Evolutionary conservation across 139 green algal genomes (phyloP), one percentile per base, ranked within the genome.

Genomic region (Haematococcus lacustris): DNA sequence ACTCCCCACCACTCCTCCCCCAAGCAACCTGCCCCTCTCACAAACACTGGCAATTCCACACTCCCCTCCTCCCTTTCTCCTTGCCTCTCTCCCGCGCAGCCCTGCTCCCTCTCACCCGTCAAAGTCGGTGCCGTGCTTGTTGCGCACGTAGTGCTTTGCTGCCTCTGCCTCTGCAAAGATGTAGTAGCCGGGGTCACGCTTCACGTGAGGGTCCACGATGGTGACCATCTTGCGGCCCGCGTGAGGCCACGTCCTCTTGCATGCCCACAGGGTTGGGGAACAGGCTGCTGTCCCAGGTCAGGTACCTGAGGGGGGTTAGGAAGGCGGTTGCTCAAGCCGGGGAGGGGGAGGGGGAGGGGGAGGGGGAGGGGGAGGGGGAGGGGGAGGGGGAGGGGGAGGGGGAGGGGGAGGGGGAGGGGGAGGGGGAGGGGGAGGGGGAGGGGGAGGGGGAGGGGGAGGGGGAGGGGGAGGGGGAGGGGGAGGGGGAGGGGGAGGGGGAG

Each of bases 141-240:
- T 89, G 63, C 91, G 91, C 13, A 98, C 93, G 74, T 92, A 98
- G 82, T 92, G 88, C 13, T 86, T 77, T 68, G 87, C 87, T 4
- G 78, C 40, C 68, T 88, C 73, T 0, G 92, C 94, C 76, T 98
- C 90, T 34, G 87, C 87, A 79, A 95, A 93, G 35, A 99, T 74
- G 38, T 84, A 77, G 82, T 96, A 99, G 30, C 37, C 41, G 7
- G n/a, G 23, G 83, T 98, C 94, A 3, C 85, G 85, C 87, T 98
- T 98, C 38, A 99, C 90, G 83, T 98, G 96, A 6, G 96, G 96
- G 81, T 99, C 96, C 51, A 99, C 91, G 68, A 99, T 98, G 67
- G 88, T 93, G n/a, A 98, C 94, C 86, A 93, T 96, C 80, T 95
- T 90, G 66, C 93, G 85, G 43, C 92, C 91, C n/a, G 2, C 84